Evolutionary conservation across 2,329 filamentous ascomycete genomes (phyloP), one percentile per base, ranked within the genome.

Genomic region (Paradendryphiella salina): DNA sequence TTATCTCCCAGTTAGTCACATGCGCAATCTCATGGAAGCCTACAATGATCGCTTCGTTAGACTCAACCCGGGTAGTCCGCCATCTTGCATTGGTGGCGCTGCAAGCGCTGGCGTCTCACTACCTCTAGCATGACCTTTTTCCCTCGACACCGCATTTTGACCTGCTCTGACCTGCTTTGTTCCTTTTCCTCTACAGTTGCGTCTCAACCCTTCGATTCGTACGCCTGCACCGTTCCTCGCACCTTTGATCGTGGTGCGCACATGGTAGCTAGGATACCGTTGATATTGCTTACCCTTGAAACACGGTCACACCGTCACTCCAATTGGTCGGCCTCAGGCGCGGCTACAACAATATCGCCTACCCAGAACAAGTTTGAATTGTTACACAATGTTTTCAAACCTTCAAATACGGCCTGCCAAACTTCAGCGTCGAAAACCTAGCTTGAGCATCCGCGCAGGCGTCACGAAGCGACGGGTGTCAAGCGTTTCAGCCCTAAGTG

Each of bases 381-480:
- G 18, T 13, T 14, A 28, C 23, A 34, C 40, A 14, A 61, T 61
- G 59, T 61, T 61, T 21, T 45, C 52, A 9, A 60, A 61, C 29
- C 49, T 61, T n/a, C 57, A 60, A 31, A 50, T 63, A 26, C 44
- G 57, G 26, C 57, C 61, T 7, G 57, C 56, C 39, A 60, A 55
- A 40, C 54, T 61, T 7, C 59, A 56, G 40, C 61, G 60, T 28
- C 52, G 63, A 36, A 56, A 59, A 44, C 59, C 59, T 21, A 66
- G 62, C 46, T 48, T 66, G 44, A 56, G 57, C 7, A 47, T 58
- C 23, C 60, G 60, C 28, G 59, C 60, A 38, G 63, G 63, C 10
- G 50, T 66, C 5, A 29, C 48, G 18, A 66, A 66, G 51, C 60
- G 61, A 17, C 54, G 61, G 18, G 52, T 61, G 4, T 65, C 57